Evolutionary conservation across 1,139 yeast species (phyloP).

Genomic region (Pichiaceae sp.): DNA sequence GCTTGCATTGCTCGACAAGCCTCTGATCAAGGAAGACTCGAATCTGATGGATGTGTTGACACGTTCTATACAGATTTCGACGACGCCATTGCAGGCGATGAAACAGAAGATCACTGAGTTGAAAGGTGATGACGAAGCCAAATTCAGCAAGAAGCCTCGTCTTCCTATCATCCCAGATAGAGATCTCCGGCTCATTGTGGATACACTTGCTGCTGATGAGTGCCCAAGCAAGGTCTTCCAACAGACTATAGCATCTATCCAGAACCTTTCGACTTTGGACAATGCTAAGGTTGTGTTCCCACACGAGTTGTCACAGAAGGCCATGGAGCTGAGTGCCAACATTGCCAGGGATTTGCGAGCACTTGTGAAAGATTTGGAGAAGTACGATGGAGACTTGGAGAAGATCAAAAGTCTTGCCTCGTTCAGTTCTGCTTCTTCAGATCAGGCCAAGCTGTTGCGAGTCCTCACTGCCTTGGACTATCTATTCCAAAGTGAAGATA

Average conservation of each 20-base stretch:
- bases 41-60: conserved; percentile 72
- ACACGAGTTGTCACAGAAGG: conserved; percentile 57
- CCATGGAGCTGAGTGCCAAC: conserved; percentile 49
- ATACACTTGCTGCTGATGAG: conserved; percentile 73
- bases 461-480: conserved; percentile 86
- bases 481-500: conserved; percentile 45
- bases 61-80: conserved; percentile 65
- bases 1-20: conserved; percentile 53
- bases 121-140: conserved; percentile 12
- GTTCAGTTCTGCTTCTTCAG: conserved; percentile 77
- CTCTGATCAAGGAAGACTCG: conserved; percentile 60
- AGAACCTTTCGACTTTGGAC: conserved; percentile 56
- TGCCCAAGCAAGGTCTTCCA: conserved; percentile 84
- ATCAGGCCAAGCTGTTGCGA: conserved; percentile 78
- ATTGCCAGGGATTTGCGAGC: conserved; percentile 50
- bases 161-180: conserved; percentile 61
- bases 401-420: conserved; percentile 36
- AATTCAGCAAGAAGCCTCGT: conserved; percentile 5
- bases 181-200: conserved; percentile 55
- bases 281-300: conserved; percentile 64
- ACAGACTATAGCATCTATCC: conserved; percentile 78
- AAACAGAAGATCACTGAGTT: conserved; percentile 24
- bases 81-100: conserved; percentile 58
- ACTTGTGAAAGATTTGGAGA: conserved; percentile 39
- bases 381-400: conserved; percentile 27